These are phyloP conservation scores for Penicillium canescens DNA, from an alignment of 495 filamentous ascomycete genomes.

Conservation along the genomic window DNA sequence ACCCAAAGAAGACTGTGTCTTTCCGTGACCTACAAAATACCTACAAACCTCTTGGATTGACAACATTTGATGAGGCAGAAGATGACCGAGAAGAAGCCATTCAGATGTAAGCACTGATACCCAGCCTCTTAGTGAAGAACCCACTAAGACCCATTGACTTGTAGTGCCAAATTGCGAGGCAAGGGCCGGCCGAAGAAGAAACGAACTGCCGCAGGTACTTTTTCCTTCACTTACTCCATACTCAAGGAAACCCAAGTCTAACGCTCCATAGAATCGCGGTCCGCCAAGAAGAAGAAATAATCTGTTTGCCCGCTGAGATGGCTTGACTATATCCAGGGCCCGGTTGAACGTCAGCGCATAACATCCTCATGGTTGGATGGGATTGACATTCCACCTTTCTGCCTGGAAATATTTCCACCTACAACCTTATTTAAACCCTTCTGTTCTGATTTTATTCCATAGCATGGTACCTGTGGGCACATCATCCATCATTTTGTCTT, in stretches of 20 bases:
- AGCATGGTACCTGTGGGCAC: too few relatives aligned
- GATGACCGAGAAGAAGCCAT: constrained; percentile 78
- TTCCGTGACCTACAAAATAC: constrained; percentile 63
- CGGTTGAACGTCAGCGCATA: neutral
- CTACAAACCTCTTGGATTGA: constrained; percentile 54
- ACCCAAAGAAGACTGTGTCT: constrained; percentile 72
- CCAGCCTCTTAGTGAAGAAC: neutral
- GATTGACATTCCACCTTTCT: too few relatives aligned
- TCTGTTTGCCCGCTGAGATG: neutral
- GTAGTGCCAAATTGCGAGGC: constrained; percentile 71
- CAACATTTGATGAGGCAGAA: constrained; percentile 70
- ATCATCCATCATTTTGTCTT: too few relatives aligned
- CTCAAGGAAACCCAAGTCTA: neutral
- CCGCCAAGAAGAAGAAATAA: constrained; percentile 49
- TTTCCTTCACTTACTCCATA: neutral
- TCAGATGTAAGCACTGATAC: constrained; percentile 50
- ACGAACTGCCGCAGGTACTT: constrained; percentile 63
- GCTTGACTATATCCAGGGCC: neutral
- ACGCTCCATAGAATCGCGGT: constrained; percentile 33
- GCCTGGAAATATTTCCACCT: too few relatives aligned
- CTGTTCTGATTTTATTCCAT: too few relatives aligned
- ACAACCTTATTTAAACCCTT: too few relatives aligned
- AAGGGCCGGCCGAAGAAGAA: constrained; percentile 95
- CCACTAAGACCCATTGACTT: neutral
- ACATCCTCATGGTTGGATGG: too few relatives aligned